These are phyloP conservation scores for Iberis pinnata DNA, from an alignment of 345 rosid genomes.

Conservation along the genomic window DNA sequence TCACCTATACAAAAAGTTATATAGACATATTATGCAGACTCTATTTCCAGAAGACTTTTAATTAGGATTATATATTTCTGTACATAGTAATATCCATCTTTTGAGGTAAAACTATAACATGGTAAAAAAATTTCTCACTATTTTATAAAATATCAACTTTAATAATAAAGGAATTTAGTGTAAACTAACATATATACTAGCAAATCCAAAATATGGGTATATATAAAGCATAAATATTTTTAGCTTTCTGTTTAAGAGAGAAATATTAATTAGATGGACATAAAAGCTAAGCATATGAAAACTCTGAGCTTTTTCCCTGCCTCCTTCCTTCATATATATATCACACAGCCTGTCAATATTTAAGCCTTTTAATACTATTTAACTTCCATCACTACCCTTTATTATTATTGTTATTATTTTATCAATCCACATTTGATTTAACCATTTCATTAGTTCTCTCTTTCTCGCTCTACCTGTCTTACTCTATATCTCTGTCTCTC, in stretches of 20 bases:
- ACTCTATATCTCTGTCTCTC: conserved; percentile 19
- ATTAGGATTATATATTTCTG: too few relatives aligned
- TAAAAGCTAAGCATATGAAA: conserved; percentile 20
- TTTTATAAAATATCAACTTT: not conserved
- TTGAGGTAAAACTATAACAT: not conserved
- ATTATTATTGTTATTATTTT: conserved; percentile 25
- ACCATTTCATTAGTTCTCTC: conserved; percentile 20
- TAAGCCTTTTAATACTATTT: conserved; percentile 34
- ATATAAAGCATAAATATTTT: conserved; percentile 1
- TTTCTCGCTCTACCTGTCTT: not conserved
- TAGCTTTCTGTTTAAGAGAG: conserved; percentile 15
- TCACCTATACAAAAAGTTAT: too few relatives aligned
- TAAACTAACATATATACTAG: not conserved
- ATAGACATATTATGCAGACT: too few relatives aligned
- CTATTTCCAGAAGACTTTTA: too few relatives aligned
- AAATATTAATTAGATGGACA: conserved; percentile 22
- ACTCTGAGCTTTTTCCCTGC: conserved; percentile 32
- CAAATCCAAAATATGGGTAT: conserved; percentile 6
- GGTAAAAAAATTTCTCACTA: not conserved
- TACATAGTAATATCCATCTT: too few relatives aligned
- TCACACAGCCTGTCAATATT: conserved; percentile 87
- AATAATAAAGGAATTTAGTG: not conserved
- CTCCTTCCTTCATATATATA: conserved; percentile 32
- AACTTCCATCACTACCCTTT: conserved; percentile 21
- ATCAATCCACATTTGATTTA: conserved; percentile 15